A percentile compares a stretch with the other conserved stretches of the same genome.
phyloP scores from a whole-genome alignment of 441 rosid genomes.

The Populus hybrid region DNA sequence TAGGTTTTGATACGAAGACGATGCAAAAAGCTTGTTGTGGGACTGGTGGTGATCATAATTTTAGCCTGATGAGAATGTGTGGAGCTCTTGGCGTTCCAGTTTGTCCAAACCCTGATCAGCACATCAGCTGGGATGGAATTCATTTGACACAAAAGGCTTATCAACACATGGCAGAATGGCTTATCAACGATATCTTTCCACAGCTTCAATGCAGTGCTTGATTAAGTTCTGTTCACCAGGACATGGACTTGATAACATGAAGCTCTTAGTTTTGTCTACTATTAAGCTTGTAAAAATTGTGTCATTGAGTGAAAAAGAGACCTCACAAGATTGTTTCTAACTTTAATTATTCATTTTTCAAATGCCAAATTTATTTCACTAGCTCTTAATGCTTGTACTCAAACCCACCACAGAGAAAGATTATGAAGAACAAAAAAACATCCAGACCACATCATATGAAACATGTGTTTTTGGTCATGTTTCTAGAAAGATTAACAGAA shows the following conservation, averaged over 20 bases:
- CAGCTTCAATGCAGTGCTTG: neutral
- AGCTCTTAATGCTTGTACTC: neutral
- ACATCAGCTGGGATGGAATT: constrained; percentile 7
- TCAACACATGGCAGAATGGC: neutral
- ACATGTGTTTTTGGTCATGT: neutral
- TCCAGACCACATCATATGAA: neutral
- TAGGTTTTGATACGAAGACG: neutral
- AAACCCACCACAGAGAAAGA: neutral
- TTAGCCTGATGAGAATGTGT: neutral
- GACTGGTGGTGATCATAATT: neutral
- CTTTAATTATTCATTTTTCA: neutral
- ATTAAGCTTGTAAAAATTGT: neutral
- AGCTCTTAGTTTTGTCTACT: neutral
- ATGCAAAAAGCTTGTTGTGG: neutral
- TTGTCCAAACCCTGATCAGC: neutral
- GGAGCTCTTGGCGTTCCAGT: neutral
- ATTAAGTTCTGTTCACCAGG: neutral
- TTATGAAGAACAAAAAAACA: neutral
- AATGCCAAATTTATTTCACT: neutral
- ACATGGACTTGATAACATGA: neutral
- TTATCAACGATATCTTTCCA: neutral
- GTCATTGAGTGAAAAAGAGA: neutral
- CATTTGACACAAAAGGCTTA: neutral
- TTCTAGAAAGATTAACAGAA: neutral
- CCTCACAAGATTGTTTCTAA: neutral